Evolutionary conservation across 495 filamentous ascomycete genomes (phyloP).

Genomic region (Hypoxylon lienhwacheense): DNA sequence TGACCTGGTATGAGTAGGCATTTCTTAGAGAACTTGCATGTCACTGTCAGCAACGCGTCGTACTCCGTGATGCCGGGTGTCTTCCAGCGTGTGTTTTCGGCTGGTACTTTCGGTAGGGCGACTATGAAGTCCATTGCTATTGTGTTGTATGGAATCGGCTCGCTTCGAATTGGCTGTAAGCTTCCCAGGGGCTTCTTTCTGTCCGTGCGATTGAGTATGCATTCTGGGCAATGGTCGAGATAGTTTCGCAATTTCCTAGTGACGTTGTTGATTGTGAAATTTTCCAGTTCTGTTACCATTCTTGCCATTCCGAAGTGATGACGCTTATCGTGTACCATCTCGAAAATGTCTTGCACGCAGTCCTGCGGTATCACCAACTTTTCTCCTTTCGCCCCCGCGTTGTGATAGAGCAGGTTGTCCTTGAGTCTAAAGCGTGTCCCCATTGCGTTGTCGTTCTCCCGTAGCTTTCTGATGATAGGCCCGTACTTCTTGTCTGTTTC

Average conservation of each 20-base stretch:
- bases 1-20: background rate
- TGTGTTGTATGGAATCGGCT: background rate
- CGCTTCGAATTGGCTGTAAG: background rate
- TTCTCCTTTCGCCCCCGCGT: too few species aligned
- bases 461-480: background rate
- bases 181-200: background rate
- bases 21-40: conserved; percentile 1
- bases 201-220: background rate
- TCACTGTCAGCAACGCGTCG: background rate
- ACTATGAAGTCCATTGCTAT: conserved; percentile 4
- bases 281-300: background rate
- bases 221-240: background rate
- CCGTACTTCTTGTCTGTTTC: background rate
- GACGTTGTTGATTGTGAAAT: background rate
- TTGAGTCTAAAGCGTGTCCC: background rate
- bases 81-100: background rate
- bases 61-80: background rate
- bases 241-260: background rate
- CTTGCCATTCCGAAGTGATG: background rate
- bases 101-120: background rate
- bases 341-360: background rate
- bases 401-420: background rate
- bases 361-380: too few species aligned
- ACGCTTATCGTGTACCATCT: background rate
- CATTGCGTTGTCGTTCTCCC: background rate